A percentile compares a stretch with the other conserved stretches of the same genome.
Conservation (phyloP, 805 yeast species). For the Hanseniaspora pseudoguilliermondii region DNA sequence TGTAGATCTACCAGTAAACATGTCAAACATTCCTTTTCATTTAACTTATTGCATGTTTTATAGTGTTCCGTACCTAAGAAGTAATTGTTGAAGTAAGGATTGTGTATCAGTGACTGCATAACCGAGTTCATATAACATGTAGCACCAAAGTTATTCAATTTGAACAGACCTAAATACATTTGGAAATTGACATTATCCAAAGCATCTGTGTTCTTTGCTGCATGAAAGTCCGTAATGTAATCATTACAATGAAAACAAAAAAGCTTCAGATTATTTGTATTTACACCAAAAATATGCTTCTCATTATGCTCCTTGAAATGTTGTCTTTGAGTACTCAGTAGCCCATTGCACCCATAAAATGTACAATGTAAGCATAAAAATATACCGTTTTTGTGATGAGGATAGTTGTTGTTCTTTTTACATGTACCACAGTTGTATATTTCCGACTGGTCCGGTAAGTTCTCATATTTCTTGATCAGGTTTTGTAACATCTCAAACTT, state of each 20-base stretch:
- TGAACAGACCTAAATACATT: conserved; percentile 17
- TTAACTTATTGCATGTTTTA: conserved; percentile 21
- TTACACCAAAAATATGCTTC: conserved; percentile 51
- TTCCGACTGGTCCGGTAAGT: conserved; percentile 1
- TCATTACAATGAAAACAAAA: conserved; percentile 72
- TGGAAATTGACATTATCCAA: conserved; percentile 22
- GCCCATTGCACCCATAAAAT: conserved; percentile 54
- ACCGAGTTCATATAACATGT: conserved; percentile 94
- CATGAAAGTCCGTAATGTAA: conserved; percentile 47
- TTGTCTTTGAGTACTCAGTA: conserved; percentile 36
- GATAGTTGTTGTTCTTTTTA: conserved; percentile 1
- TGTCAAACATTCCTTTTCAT: conserved; percentile 46
- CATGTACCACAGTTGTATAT: conserved; percentile 8
- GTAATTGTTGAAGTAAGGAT: conserved; percentile 69
- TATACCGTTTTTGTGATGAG: conserved; percentile 6
- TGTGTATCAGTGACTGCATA: conserved; percentile 80
- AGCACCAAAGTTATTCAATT: conserved; percentile 48
- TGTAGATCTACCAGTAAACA: conserved; percentile 77
- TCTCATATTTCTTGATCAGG: conserved; percentile 3
- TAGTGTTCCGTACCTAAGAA: conserved; percentile 40
- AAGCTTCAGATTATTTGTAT: conserved; percentile 51
- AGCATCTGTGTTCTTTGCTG: conserved; percentile 23
- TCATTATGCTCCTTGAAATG: conserved; percentile 28
- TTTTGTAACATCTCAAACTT: conserved; percentile 13
- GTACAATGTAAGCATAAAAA: conserved; percentile 70